These are phyloP conservation scores for Aureobasidium sp. DNA, from an alignment of 2,329 filamentous ascomycete genomes.

Conservation along the genomic window DNA sequence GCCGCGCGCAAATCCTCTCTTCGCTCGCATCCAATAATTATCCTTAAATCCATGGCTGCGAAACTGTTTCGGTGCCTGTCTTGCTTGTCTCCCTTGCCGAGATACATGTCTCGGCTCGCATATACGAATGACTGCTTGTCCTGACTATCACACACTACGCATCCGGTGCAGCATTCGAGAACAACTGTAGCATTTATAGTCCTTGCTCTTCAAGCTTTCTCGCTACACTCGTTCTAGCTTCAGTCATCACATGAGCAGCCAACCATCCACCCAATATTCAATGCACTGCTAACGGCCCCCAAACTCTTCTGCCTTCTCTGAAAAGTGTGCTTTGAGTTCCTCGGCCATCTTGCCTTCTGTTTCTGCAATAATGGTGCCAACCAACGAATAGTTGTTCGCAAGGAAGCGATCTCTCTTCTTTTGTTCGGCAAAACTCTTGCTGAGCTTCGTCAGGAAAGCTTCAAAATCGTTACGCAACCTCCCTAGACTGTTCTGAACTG, in stretches of 20 bases:
- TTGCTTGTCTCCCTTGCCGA: background rate
- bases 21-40: background rate
- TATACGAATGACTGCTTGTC: background rate
- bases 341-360: conserved; percentile 63
- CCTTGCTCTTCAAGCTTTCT: background rate
- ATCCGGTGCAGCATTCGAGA: background rate
- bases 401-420: conserved; percentile 81
- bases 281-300: background rate
- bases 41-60: background rate
- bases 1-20: background rate
- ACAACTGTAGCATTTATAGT: background rate
- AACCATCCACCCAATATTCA: background rate
- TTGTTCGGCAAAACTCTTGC: conserved; percentile 66
- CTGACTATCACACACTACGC: background rate
- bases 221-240: background rate
- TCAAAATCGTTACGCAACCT: conserved; percentile 77
- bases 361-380: conserved; percentile 80
- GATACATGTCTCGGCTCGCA: background rate
- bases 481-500: conserved; percentile 71
- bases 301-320: conserved; percentile 44
- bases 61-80: background rate
- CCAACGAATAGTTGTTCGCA: conserved; percentile 91
- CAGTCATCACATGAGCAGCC: background rate
- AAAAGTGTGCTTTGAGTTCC: conserved; percentile 72
- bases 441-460: conserved; percentile 69